Evolutionary conservation across 2,329 filamentous ascomycete species (phyloP), one percentile per base, ranked within the genome.

Genomic region (Alternaria panax): DNA sequence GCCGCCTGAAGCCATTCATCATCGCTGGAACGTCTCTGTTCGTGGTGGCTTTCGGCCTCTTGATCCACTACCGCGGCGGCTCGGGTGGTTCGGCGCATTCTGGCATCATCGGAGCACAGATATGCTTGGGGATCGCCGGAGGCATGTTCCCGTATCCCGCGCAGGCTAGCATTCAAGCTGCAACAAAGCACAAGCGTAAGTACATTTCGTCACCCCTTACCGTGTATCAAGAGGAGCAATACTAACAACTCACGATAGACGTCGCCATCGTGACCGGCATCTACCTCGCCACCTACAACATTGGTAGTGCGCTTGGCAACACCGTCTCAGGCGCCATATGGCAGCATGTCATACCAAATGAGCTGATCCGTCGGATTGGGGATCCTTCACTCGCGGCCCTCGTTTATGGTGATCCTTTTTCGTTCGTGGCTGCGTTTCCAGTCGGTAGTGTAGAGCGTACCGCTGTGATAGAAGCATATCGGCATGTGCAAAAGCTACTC

Each of bases 241-340:
- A 34, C 22, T 42, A 18, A 43, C 28, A 1, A 25, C 8, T 12
- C 11, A 27, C 18, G 51, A 18, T 18, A 54, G 55, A 89, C 66
- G 79, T 90, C 30, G 88, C 88, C 42, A 85, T 89, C 62, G 84
- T 90, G 63, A 90, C 87, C 0, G 87, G 84, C 40, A 74, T 90
- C 18, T 90, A 85, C 70, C 82, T 90, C 3, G 85, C 87, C 16
- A 83, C 79, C n/a, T 89, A 89, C 77, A 87, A 86, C 70, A 81
- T 89, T 38, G 87, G 87, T 28, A 86, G 82, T 5, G 87, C 87
- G 1, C 73, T 89, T 1, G 87, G 87, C 22, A 85, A 85, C 69
- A 81, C 85, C 16, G 82, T 89, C 25, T 87, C 87, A 0, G 87
- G 87, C 14, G 85, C 86, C 20, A 83, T 90, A 61, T 89, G 87